Percentiles rank a stretch among this genome's conserved stretches.
These are phyloP conservation scores for Cenchrus americanus DNA, from an alignment of 176 grass and related monocot genomes.

Conservation along the genomic window DNA sequence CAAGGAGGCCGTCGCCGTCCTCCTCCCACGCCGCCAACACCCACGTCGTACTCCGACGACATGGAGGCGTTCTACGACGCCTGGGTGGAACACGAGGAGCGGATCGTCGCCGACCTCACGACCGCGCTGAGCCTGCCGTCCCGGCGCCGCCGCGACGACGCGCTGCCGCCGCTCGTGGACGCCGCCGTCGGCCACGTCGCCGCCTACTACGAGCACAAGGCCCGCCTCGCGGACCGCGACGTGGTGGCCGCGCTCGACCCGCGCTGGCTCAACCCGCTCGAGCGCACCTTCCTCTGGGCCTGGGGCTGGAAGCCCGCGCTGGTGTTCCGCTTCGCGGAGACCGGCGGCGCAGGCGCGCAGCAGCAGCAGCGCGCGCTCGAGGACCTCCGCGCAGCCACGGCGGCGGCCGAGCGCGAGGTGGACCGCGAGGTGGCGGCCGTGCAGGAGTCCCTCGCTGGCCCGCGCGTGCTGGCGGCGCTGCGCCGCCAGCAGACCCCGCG, in stretches of 20 bases:
- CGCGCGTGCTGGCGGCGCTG: conserved; percentile 58
- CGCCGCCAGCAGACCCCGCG: background rate
- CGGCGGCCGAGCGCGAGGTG: conserved; percentile 48
- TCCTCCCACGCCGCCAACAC: background rate
- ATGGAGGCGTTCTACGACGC: conserved; percentile 67
- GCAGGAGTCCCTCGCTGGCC: conserved; percentile 67
- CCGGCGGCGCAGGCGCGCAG: background rate
- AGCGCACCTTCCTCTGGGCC: conserved; percentile 85
- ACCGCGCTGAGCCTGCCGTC: conserved; percentile 28
- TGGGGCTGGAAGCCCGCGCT: conserved; percentile 77
- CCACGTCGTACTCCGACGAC: conserved; percentile 8
- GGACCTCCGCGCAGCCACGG: conserved; percentile 33
- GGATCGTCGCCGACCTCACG: conserved; percentile 47
- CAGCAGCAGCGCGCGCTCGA: conserved; percentile 30
- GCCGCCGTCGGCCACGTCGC: conserved; percentile 54
- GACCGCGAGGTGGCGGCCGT: conserved; percentile 55
- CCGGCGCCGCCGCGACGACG: background rate
- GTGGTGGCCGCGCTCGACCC: conserved; percentile 61
- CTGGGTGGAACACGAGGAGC: conserved; percentile 63
- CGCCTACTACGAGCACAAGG: conserved; percentile 61
- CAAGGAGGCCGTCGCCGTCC: too few relatives aligned
- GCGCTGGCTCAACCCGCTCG: conserved; percentile 75
- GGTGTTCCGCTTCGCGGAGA: conserved; percentile 55
- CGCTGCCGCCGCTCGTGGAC: conserved; percentile 33
- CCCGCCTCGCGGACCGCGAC: conserved; percentile 56